These are phyloP conservation scores for Colletotrichum orchidophilum DNA, from an alignment of 2,329 filamentous ascomycete species.

Conservation along the genomic window DNA sequence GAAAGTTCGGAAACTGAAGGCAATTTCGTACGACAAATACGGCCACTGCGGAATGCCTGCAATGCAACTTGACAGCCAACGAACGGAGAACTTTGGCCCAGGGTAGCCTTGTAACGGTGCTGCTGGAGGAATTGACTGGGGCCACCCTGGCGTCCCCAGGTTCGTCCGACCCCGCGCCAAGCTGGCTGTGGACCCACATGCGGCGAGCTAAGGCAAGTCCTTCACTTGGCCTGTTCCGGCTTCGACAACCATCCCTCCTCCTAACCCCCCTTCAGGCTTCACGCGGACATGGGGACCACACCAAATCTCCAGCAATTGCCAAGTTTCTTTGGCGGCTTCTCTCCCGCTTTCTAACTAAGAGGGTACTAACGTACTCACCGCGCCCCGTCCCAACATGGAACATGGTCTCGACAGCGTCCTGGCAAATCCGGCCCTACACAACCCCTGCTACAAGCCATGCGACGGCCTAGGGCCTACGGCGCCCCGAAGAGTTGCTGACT, in stretches of 20 bases:
- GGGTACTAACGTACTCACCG: background rate
- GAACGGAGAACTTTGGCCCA: background rate
- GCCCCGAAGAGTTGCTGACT: constrained; percentile 9
- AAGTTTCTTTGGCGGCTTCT: background rate
- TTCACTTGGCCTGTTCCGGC: constrained; percentile 22
- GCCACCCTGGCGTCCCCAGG: constrained; percentile 18
- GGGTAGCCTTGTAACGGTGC: constrained; percentile 4
- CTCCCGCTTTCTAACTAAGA: background rate
- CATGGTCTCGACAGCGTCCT: constrained; percentile 15
- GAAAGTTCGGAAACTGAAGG: background rate
- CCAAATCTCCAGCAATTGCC: constrained; percentile 14
- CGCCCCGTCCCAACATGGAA: constrained; percentile 7
- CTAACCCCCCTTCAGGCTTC: background rate
- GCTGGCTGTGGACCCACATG: constrained; percentile 13
- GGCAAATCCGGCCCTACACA: constrained; percentile 6
- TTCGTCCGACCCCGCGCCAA: constrained; percentile 34
- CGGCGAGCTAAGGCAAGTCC: constrained; percentile 17
- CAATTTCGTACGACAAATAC: background rate
- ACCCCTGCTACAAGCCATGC: constrained; percentile 26
- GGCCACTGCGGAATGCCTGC: background rate
- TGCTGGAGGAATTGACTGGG: background rate
- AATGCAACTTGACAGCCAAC: background rate
- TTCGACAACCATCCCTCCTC: background rate
- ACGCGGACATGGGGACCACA: constrained; percentile 3
- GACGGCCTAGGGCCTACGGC: constrained; percentile 17